Conservation (phyloP, 2,329 filamentous ascomycete genomes). For the Stenocarpella maydis region DNA sequence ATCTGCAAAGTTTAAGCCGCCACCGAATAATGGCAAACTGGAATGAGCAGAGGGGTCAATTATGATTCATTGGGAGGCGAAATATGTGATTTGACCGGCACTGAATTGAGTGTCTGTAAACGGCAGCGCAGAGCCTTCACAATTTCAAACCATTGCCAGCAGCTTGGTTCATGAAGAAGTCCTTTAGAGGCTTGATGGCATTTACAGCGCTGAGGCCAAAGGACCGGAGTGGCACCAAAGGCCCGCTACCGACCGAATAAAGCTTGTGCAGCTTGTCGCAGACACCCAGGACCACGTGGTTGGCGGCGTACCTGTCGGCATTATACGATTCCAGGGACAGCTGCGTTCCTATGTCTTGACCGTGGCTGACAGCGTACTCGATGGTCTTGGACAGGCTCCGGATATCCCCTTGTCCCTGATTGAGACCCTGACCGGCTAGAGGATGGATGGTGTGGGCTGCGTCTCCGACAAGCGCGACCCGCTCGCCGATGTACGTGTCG, state of each 20-base stretch:
- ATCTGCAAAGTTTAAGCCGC: not conserved
- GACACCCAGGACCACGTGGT: slow-evolving; percentile 80
- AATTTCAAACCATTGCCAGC: slow-evolving; percentile 62
- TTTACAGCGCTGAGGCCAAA: slow-evolving; percentile 81
- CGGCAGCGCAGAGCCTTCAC: not conserved
- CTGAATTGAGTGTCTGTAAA: not conserved
- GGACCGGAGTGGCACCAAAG: slow-evolving; percentile 81
- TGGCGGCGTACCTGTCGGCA: slow-evolving; percentile 80
- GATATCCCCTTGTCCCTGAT: slow-evolving; percentile 90
- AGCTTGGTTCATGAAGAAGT: slow-evolving; percentile 82
- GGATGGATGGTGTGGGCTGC: slow-evolving; percentile 96
- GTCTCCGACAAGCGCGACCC: slow-evolving; percentile 91
- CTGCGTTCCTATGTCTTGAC: slow-evolving; percentile 84
- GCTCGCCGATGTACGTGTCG: slow-evolving; percentile 89
- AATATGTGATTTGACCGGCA: not conserved
- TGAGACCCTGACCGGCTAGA: slow-evolving; percentile 91
- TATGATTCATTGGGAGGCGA: not conserved
- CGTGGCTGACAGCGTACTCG: slow-evolving; percentile 78
- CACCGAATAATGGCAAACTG: not conserved
- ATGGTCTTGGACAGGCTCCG: slow-evolving; percentile 80
- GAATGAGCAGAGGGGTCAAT: not conserved
- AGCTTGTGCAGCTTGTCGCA: slow-evolving; percentile 93
- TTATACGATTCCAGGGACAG: slow-evolving; percentile 85
- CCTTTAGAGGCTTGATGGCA: slow-evolving; percentile 77
- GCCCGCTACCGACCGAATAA: slow-evolving; percentile 82